Evolutionary conservation across 192 early-diverging fungal genomes (phyloP).

Genomic region (Backusella parvicylindrica): DNA sequence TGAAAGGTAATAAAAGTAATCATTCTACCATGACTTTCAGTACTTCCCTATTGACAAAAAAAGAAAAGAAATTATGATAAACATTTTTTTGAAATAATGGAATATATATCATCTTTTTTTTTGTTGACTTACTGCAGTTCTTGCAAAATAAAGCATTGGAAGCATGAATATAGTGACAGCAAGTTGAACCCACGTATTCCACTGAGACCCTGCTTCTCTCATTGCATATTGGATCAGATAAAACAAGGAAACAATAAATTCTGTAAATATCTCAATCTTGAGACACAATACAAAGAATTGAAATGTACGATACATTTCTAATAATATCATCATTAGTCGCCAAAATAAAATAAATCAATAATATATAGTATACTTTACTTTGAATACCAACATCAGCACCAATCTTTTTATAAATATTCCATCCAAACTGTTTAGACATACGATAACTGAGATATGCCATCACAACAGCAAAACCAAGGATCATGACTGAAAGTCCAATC

Average conservation of each 20-base stretch:
- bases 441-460: conserved; percentile 20
- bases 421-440: conserved; percentile 35
- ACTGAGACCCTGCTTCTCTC: conserved; percentile 14
- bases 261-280: conserved; percentile 82
- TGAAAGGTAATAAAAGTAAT: conserved; percentile 31
- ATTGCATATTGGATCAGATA: conserved; percentile 45
- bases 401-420: conserved; percentile 66
- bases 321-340: background rate
- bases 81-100: background rate
- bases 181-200: conserved; percentile 28
- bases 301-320: conserved; percentile 59
- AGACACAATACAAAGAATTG: conserved; percentile 78
- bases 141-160: conserved; percentile 35
- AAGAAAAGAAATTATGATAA: background rate
- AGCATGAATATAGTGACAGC: conserved; percentile 21
- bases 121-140: conserved; percentile 25
- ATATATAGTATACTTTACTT: conserved; percentile 35
- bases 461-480: conserved; percentile 23
- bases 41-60: conserved; percentile 19
- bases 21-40: conserved; percentile 27
- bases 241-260: conserved; percentile 65
- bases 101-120: background rate
- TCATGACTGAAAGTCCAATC: conserved; percentile 25
- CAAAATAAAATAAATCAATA: background rate
- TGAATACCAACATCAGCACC: conserved; percentile 59